Evolutionary conservation across 2,329 filamentous ascomycete species (phyloP).

Genomic region (Penicillium decumbens): DNA sequence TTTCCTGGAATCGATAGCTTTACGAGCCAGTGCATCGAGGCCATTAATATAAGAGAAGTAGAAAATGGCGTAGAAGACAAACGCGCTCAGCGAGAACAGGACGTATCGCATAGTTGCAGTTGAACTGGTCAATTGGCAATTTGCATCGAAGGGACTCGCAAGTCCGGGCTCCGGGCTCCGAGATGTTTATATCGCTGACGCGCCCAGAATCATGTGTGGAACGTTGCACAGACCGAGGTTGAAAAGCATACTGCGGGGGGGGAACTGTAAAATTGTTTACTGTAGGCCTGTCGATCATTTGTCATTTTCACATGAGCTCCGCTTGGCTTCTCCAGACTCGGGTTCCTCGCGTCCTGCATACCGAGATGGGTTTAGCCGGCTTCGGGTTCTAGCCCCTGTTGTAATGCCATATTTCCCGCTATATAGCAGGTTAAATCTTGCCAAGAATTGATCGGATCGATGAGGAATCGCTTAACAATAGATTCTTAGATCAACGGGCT

Average conservation of each 20-base stretch:
- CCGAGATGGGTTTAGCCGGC: conserved; percentile 11
- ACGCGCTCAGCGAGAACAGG: conserved; percentile 30
- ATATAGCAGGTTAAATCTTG: no score
- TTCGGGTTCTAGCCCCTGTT: neutral
- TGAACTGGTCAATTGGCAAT: neutral
- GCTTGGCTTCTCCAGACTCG: neutral
- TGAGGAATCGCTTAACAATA: no score
- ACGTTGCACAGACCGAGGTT: conserved; percentile 8
- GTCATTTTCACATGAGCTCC: conserved; percentile 10
- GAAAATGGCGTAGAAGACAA: conserved; percentile 33
- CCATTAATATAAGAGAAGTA: conserved; percentile 34
- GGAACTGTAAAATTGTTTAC: conserved; percentile 1
- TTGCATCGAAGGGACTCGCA: neutral
- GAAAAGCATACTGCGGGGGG: neutral
- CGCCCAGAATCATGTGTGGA: conserved; percentile 9
- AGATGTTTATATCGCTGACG: conserved; percentile 5
- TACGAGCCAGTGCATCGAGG: conserved; percentile 18
- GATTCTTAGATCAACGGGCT: no score
- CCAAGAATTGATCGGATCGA: no score
- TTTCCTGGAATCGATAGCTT: conserved; percentile 21
- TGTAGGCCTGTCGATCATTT: conserved; percentile 12
- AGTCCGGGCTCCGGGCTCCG: neutral
- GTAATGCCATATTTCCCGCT: neutral
- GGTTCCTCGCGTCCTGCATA: conserved; percentile 15
- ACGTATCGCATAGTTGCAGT: conserved; percentile 20